A percentile compares a stretch with the other conserved stretches of the same genome.
These are phyloP conservation scores for Hypoxylon subgilvum DNA, from an alignment of 495 filamentous ascomycete species.

Conservation along the genomic window DNA sequence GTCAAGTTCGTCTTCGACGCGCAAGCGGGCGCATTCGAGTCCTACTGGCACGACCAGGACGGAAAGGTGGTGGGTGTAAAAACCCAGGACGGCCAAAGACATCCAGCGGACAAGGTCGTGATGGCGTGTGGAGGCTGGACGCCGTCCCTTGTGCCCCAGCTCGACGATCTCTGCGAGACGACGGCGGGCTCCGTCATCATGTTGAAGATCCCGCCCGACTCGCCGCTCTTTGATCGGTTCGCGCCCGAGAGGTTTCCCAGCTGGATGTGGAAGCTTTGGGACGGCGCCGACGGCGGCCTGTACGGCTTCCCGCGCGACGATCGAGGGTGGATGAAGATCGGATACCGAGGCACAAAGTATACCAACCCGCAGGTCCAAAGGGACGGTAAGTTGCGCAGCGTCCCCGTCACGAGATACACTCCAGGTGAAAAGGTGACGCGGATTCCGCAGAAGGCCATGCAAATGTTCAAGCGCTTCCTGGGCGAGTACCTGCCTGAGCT, in stretches of 20 bases:
- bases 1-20: constrained; percentile 43
- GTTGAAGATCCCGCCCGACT: constrained; percentile 38
- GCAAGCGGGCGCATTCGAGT: constrained; percentile 21
- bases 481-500: constrained; percentile 45
- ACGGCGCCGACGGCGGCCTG: constrained; percentile 34
- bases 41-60: not conserved
- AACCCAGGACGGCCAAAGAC: not conserved
- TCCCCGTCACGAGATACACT: constrained; percentile 44
- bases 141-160: constrained; percentile 30
- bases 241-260: constrained; percentile 43
- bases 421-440: constrained; percentile 20
- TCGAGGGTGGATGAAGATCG: constrained; percentile 48
- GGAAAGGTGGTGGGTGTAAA: constrained; percentile 31
- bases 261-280: constrained; percentile 18
- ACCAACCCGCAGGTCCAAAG: constrained; percentile 32
- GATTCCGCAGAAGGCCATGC: constrained; percentile 27
- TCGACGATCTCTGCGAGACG: constrained; percentile 46
- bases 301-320: constrained; percentile 46
- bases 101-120: too few relatives aligned
- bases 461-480: constrained; percentile 40
- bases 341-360: constrained; percentile 52
- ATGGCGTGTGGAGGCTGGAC: constrained; percentile 40
- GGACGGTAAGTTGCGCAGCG: constrained; percentile 31
- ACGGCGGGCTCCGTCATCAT: constrained; percentile 47
- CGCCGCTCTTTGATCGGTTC: constrained; percentile 38